Base-by-base conservation (phyloP, 805 yeast genomes). In the Wickerhamiella musiphila region DNA sequence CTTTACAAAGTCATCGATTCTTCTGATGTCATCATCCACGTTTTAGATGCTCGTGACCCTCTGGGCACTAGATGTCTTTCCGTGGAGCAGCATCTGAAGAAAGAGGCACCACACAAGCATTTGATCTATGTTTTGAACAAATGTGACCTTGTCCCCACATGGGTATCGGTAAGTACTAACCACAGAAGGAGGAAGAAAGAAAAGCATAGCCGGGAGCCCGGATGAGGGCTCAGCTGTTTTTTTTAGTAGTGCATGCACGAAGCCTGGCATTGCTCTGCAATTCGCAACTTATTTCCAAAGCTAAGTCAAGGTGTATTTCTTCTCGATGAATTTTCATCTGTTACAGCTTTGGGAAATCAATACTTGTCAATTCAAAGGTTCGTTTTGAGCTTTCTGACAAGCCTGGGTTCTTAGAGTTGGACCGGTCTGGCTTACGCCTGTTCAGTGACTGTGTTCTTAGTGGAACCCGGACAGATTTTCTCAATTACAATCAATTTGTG, bases 141-240 rank as follows among this genome's bases (percentile, higher is more conserved):
- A 66, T 84, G 95, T 69, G 98, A 86, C 65, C 71, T 86, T 50
- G 94, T 86, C 32, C 98, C 98, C 42, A 86, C 94, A 29, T 86
- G 96, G 95, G 95, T 82, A 50, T 95, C 96, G 49, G 96, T 84
- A 82, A 69, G 96, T 83, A 44, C 31, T 10, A 16, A 28, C 14
- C 57, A 6, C 25, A 14, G 15, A 25, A 6, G 18, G 11, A 9
- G n/a, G 18, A 13, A 24, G 9, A 18, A 18, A 13, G 26, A 29
- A 21, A 22, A 11, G n/a, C 18, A 28, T 20, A 7, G 8, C 9
- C 31, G 10, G 7, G 26, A 7, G 7, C 10, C 18, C 18, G 8
- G n/a, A n/a, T n/a, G n/a, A n/a, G n/a, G n/a, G n/a, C n/a, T n/a
- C n/a, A n/a, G n/a, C n/a, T n/a, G n/a, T n/a, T n/a, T n/a, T n/a